Percentiles rank a stretch among this genome's conserved stretches.
Evolutionary conservation across 1,139 yeast genomes (phyloP).

Genomic region (Ogataea hybrid): DNA sequence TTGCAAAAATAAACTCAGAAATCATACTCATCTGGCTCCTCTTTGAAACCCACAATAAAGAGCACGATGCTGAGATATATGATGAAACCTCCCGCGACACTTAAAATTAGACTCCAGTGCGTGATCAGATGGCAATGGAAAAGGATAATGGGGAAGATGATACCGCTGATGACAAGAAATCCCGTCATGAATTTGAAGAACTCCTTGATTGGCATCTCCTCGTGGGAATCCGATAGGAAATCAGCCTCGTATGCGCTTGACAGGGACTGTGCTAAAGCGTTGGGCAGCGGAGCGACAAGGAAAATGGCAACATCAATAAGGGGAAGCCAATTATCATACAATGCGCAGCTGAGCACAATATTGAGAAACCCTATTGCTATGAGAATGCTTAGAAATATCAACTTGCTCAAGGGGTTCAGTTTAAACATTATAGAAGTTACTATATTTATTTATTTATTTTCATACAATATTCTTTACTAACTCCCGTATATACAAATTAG

Average conservation of each 20-base stretch:
- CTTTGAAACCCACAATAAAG: constrained; percentile 67
- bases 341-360: constrained; percentile 69
- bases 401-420: constrained; percentile 56
- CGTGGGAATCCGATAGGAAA: constrained; percentile 57
- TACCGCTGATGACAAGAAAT: constrained; percentile 63
- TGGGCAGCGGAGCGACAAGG: constrained; percentile 71
- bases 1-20: constrained; percentile 47
- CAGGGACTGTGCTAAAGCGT: constrained; percentile 46
- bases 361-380: constrained; percentile 74
- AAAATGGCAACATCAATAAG: constrained; percentile 64
- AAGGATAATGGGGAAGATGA: constrained; percentile 62
- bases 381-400: constrained; percentile 67
- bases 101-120: constrained; percentile 59
- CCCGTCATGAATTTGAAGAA: constrained; percentile 65
- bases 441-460: not conserved
- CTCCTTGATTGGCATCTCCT: constrained; percentile 46
- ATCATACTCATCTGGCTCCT: constrained; percentile 47
- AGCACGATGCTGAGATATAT: constrained; percentile 70
- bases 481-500: constrained; percentile 14
- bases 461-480: constrained; percentile 3
- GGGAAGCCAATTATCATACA: constrained; percentile 69
- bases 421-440: constrained; percentile 12
- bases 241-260: constrained; percentile 44
- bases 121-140: constrained; percentile 59
- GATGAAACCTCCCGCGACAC: constrained; percentile 66